Percentiles rank a stretch among this genome's conserved stretches.
Conservation (phyloP, 805 yeast genomes). For the Candida vaughaniae region DNA sequence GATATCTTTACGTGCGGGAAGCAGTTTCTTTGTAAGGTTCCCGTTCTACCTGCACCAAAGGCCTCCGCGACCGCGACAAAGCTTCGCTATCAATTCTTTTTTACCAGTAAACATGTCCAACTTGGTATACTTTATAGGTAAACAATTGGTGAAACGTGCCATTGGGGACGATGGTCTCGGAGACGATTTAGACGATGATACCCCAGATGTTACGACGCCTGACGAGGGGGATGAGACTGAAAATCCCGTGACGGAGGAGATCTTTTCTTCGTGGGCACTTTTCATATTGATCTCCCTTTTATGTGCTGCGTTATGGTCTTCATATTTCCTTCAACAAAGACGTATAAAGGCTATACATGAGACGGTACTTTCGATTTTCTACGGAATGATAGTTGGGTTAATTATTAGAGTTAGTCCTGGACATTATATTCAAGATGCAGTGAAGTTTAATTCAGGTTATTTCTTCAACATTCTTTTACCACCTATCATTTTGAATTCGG, state of each 20-base stretch:
- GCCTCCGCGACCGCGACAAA: too few relatives aligned
- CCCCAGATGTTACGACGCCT: slow-evolving; percentile 42
- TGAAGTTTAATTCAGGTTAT: slow-evolving; percentile 89
- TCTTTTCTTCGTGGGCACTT: slow-evolving; percentile 96
- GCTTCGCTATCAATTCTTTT: too few relatives aligned
- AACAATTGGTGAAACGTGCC: slow-evolving; percentile 33
- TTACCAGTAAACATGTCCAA: too few relatives aligned
- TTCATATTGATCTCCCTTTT: slow-evolving; percentile 79
- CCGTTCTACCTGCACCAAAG: too few relatives aligned
- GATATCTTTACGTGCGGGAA: too few relatives aligned
- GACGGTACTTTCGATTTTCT: slow-evolving; percentile 91
- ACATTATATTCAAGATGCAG: slow-evolving; percentile 94
- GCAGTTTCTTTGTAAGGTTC: too few relatives aligned
- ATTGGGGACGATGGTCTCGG: slow-evolving; percentile 15
- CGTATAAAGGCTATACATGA: slow-evolving; percentile 96
- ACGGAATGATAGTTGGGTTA: slow-evolving; percentile 95
- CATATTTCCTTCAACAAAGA: slow-evolving; percentile 87
- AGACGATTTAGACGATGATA: slow-evolving; percentile 36
- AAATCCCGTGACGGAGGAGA: slow-evolving; percentile 90
- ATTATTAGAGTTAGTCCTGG: slow-evolving; percentile 92
- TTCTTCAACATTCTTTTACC: slow-evolving; percentile 93
- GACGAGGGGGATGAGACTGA: slow-evolving; percentile 54
- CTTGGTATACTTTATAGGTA: slow-evolving; percentile 24
- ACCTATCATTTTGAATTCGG: slow-evolving; percentile 93
- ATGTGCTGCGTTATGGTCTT: slow-evolving; percentile 91